Conservation (phyloP, 176 grass and related monocot species). For the Eleusine coracana region DNA sequence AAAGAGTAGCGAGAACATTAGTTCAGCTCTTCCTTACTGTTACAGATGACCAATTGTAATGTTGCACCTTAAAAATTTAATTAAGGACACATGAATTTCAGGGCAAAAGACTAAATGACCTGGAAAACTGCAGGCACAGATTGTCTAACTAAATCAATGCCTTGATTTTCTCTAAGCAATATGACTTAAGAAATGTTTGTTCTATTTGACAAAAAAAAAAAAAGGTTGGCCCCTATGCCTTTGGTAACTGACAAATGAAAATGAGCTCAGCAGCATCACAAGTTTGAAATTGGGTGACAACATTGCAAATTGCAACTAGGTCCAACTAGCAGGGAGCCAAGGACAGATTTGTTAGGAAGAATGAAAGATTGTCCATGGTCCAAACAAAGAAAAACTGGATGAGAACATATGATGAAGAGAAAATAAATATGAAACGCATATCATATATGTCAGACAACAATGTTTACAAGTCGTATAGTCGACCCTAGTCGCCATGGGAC, state of each 20-base stretch:
- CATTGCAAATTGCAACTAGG: conserved; percentile 1
- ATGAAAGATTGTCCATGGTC: background rate
- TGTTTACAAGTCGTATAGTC: too few species aligned
- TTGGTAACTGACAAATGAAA: background rate
- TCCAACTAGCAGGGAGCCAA: background rate
- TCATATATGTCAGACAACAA: too few species aligned
- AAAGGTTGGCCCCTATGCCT: background rate
- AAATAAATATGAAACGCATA: background rate
- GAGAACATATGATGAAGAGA: background rate
- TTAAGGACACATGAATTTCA: background rate
- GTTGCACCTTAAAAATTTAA: background rate
- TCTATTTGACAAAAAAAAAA: background rate
- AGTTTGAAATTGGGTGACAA: background rate
- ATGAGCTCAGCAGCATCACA: conserved; percentile 12
- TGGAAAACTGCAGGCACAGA: background rate
- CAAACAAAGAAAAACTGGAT: background rate
- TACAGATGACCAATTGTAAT: conserved; percentile 5
- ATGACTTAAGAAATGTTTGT: background rate
- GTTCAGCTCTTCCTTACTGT: background rate
- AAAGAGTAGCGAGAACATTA: background rate
- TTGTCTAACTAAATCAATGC: background rate
- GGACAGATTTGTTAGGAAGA: background rate
- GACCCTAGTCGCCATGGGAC: too few species aligned
- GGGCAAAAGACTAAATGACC: conserved; percentile 15
- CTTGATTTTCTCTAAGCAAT: conserved; percentile 16